Base-by-base conservation (phyloP, 495 filamentous ascomycete species). In the Penicillium riverlandense region DNA sequence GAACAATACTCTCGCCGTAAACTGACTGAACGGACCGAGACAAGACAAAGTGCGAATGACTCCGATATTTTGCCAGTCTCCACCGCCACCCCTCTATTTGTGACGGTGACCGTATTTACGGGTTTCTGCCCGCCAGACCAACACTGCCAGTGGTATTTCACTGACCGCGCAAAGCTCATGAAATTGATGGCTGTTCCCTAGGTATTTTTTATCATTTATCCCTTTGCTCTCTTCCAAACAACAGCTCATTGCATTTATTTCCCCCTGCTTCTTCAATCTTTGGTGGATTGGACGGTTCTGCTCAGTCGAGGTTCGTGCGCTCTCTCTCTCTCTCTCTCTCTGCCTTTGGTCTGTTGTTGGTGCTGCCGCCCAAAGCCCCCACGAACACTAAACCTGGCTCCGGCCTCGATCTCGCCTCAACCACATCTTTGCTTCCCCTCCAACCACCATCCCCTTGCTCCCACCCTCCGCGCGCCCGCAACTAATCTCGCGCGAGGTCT, bases 351-450 rank as follows among this genome's bases (percentile, higher is more conserved):
- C 22, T 22, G 22, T 22, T 22, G 22, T 22, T 22, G 22, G 22
- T 22, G 22, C 22, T 22, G 64, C 62, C 61, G 61, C 66, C 64
- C 65, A 62, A 67, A 60, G 63, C 67, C 65, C 65, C 22, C 22
- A 22, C 22, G 22, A 22, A 22, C 65, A 64, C 67, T 61, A 69
- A 67, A 61, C 65, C 62, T 67, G 65, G 41, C 57, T 55, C 62
- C 60, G 60, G 56, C 46, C 52, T 47, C 22, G 22, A 22, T 22
- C 22, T 22, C 22, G 22, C 22, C 22, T 22, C 22, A 22, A 6
- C 22, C 22, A 22, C 22, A 22, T 22, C 22, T 40, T 52, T 54
- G 52, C 53, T 51, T 48, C 35, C 45, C 45, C 38, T 52, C 52
- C 52, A 57, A 44, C 55, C 37, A 32, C 27, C 43, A 47, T 46